Evolutionary conservation across 495 filamentous ascomycete species (phyloP), one percentile per base, ranked within the genome.

Genomic region (Xylona heveae): DNA sequence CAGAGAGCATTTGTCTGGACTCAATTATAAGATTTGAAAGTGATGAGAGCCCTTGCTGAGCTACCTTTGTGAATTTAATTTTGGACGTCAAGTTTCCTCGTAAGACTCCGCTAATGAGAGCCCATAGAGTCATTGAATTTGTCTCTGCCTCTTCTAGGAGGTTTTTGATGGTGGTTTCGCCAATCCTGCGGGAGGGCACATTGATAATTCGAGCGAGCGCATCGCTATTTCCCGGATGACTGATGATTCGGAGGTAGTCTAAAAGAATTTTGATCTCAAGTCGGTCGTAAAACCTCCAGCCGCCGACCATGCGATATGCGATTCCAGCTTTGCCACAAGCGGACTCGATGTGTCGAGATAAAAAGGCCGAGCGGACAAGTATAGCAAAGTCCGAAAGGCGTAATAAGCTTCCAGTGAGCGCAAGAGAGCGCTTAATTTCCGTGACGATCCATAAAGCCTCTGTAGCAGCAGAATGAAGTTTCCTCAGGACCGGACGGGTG

Each of bases 231-330:
- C 73, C 64, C 2, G 82, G 81, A 43, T 91, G 80, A 47, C 75
- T 71, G 22, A 93, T 66, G 4, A 90, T 74, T 18, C 83, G 64
- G 15, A 95, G 55, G 49, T 99, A 95, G 47, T 95, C 83, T 5
- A 99, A 49, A 1, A 95, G 47, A 3, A 74, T 65, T 47, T 90
- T 94, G 44, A 99, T 74, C 52, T 99, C 90, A 7, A 68, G 60
- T 28, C 90, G 68, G 41, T 99, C 90, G 43, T 85, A 99, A 52
- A 99, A 99, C 34, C 74, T 72, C 20, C 70, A 65, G 0, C 90
- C 90, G 43, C 78, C 90, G 30, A 94, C 78, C 90, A 95, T 95
- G 19, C 70, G 70, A 51, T 99, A 99, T 0, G 83, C 64, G 19
- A 99, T 68, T 1, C 90, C 90, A 6, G 71, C 68, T 45, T 77